Conservation (phyloP, 1,284 basidiomycete species). For the Apiotrichum veenhuisii region DNA sequence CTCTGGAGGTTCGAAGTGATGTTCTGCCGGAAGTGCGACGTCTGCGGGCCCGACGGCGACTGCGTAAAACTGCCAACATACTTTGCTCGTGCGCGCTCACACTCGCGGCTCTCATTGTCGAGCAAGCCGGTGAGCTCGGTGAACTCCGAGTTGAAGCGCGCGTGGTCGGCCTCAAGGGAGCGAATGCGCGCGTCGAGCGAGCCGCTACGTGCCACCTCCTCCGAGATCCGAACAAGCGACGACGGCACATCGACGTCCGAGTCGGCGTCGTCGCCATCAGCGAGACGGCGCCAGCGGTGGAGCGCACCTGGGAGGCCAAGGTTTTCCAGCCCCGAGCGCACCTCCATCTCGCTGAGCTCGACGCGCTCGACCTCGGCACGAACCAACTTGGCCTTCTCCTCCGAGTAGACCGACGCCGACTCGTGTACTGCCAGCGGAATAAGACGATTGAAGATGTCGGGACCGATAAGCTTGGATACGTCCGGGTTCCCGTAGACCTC, state of each 20-base stretch:
- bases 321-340: conserved; percentile 73
- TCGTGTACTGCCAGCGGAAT: conserved; percentile 94
- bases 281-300: conserved; percentile 69
- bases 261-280: conserved; percentile 58
- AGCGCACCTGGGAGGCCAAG: conserved; percentile 76
- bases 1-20: conserved; percentile 73
- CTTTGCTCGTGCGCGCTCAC: conserved; percentile 75
- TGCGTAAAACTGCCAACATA: conserved; percentile 88
- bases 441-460: conserved; percentile 82
- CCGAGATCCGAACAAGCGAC: conserved; percentile 70
- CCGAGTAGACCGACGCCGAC: conserved; percentile 91
- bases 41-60: conserved; percentile 71
- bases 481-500: conserved; percentile 88
- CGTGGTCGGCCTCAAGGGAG: conserved; percentile 63
- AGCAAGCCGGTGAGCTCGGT: conserved; percentile 61
- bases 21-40: conserved; percentile 69
- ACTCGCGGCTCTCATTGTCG: conserved; percentile 73
- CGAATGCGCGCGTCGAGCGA: conserved; percentile 54
- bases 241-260: conserved; percentile 59
- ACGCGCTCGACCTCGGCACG: conserved; percentile 82
- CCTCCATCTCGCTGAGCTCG: conserved; percentile 77
- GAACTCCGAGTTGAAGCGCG: conserved; percentile 60
- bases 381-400: conserved; percentile 97
- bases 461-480: conserved; percentile 90
- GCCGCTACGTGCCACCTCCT: conserved; percentile 66